Percentiles rank a stretch among this genome's conserved stretches.
Evolutionary conservation across 306 rosid genomes (phyloP).

Genomic region (Calophaca sinica): DNA sequence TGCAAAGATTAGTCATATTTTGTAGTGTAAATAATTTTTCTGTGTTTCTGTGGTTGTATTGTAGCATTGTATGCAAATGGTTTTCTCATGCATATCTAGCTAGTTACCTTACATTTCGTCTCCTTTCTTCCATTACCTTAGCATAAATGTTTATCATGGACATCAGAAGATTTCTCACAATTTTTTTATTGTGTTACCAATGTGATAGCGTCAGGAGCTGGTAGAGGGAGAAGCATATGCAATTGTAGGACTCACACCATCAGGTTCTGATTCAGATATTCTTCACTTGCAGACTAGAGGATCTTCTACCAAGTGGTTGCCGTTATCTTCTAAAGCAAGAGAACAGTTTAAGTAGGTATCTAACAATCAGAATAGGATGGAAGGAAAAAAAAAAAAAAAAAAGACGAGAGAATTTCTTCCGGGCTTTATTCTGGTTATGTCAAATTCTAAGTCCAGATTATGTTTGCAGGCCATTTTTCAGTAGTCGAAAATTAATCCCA

Average conservation of each 20-base stretch:
- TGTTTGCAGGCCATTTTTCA: constrained; percentile 68
- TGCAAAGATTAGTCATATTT: constrained; percentile 11
- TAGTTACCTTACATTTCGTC: background rate
- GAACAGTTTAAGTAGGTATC: constrained; percentile 65
- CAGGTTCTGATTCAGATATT: constrained; percentile 59
- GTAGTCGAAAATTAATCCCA: constrained; percentile 56
- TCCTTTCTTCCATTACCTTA: constrained; percentile 22
- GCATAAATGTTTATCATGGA: constrained; percentile 19
- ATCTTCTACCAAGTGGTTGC: constrained; percentile 77
- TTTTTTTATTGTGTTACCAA: constrained; percentile 40
- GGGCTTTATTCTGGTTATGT: constrained; percentile 14
- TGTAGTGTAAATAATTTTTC: constrained; percentile 11
- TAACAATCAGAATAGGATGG: constrained; percentile 28
- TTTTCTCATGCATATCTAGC: no score
- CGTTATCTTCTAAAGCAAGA: constrained; percentile 60
- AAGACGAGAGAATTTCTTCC: background rate
- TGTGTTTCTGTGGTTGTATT: no score
- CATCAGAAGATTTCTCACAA: constrained; percentile 33
- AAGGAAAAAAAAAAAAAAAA: no score
- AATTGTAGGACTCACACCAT: constrained; percentile 75
- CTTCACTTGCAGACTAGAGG: constrained; percentile 77
- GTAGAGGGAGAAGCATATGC: constrained; percentile 84
- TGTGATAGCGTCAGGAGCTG: constrained; percentile 74
- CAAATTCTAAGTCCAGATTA: constrained; percentile 42
- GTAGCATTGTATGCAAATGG: no score